Evolutionary conservation across 331 rosid species (phyloP), one percentile per base, ranked within the genome.

Genomic region (Malus hybrid): DNA sequence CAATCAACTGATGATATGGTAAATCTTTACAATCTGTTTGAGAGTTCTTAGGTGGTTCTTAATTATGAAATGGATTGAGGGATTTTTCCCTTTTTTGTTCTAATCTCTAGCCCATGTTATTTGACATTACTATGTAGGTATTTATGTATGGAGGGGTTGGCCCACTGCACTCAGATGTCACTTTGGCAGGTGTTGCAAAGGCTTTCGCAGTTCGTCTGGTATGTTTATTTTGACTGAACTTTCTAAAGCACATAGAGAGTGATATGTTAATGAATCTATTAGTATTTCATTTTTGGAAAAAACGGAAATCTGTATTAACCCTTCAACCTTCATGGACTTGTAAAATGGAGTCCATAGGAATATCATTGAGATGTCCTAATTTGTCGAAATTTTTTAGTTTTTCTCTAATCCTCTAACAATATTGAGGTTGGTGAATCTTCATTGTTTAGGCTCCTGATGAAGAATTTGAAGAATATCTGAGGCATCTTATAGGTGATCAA

Each of bases 161-260:
- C 71, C 99, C 97, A 62, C 82, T 94, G 79, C 97, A 90, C 82
- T 90, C 99, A 13, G 97, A 94, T 83, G 95, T 93, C 48, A 90
- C 97, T 44, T 75, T 80, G 88, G 89, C 92, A 55, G 97, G 99
- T 74, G 85, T 94, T 77, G 96, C 97, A 56, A 94, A 91, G 88
- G 95, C 95, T 79, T 91, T 90, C 81, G 97, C 91, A 67, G 97
- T 94, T 84, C 95, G 92, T 73, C 81, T 91, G 99, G 99, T 94
- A 77, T n/a, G 92, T 81, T 71, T 70, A 46, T 57, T 83, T 71
- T 63, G 39, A 56, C 59, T 76, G 52, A 65, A 57, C 68, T 60
- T 67, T n/a, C 22, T 18, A 59, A 71, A 32, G 31, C 42, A 66
- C 22, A 6, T 28, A 22, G 18, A 59, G 24, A 64, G 15, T 70